Base-by-base conservation (phyloP, 2,329 filamentous ascomycete genomes). In the Penicillium decumbens region DNA sequence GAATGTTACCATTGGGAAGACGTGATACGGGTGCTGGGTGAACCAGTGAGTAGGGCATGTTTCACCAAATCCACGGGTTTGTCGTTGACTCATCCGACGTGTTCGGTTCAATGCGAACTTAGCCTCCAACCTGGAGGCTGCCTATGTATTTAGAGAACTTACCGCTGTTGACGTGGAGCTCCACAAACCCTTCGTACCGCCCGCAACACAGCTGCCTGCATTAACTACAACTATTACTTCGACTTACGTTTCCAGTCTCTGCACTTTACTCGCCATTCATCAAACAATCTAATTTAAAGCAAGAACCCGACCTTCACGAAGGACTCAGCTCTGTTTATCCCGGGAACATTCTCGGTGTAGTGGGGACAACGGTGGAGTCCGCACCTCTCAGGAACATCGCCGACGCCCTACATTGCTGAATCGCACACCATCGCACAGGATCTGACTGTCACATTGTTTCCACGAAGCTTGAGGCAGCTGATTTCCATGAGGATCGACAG, bases 351-450 rank as follows among this genome's bases (percentile, higher is more conserved):
- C 57, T 35, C 46, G 6, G 28, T 23, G 33, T 38, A 35, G 56
- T 56, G 49, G 57, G 41, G 50, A 53, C 46, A 48, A 48, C 8
- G 38, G 13, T 30, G 38, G 41, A 20, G 42, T 35, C 37, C 24
- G 42, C 38, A 43, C 30, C 40, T 35, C 33, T 41, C 38, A 41
- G 32, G 25, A 42, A 41, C 35, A 43, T 43, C 43, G 12, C 38
- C 12, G 33, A 35, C 50, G 33, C 55, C 57, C 58, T 61, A 50
- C 58, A 61, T 61, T 61, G 49, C 52, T 58, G 51, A 35, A n/a
- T 45, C 29, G 15, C 29, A 51, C 40, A 49, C 47, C 39, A 38
- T 35, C 28, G 32, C 49, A 23, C 24, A 35, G 33, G n/a, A 37
- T 30, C 43, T 35, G 20, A 43, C 33, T 29, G 23, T 43, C 12